Conservation (phyloP, 208 protist genomes). For the Histomonas meleagridis region DNA sequence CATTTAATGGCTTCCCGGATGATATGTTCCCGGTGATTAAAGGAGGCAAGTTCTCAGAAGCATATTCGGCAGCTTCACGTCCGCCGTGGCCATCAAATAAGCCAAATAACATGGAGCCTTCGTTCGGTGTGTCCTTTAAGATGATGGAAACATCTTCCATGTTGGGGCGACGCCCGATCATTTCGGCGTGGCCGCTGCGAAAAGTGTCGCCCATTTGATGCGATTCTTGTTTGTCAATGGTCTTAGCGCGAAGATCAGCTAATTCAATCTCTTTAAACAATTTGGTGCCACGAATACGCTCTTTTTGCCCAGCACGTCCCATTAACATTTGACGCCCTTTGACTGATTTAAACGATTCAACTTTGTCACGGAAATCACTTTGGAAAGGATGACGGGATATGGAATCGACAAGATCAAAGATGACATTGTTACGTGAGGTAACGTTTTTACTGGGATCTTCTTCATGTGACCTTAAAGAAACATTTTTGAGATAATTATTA, state of each 20-base stretch:
- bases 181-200: neutral
- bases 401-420: slow-evolving; percentile 6
- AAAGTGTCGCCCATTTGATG: neutral
- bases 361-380: neutral
- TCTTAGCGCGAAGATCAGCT: neutral
- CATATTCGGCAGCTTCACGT: slow-evolving; percentile 7
- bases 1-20: neutral
- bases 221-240: neutral
- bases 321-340: slow-evolving; percentile 24
- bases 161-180: neutral
- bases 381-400: neutral
- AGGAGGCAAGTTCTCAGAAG: neutral
- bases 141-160: slow-evolving; percentile 34
- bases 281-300: neutral
- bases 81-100: slow-evolving; percentile 38
- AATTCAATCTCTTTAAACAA: neutral
- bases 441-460: neutral
- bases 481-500: neutral
- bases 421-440: neutral
- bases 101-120: neutral
- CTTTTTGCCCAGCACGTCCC: neutral
- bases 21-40: neutral
- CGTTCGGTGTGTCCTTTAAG: neutral
- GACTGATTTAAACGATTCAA: slow-evolving; percentile 22
- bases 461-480: neutral